Evolutionary conservation across 139 green algal species (phyloP).

Genomic region (Haematococcus sp.): DNA sequence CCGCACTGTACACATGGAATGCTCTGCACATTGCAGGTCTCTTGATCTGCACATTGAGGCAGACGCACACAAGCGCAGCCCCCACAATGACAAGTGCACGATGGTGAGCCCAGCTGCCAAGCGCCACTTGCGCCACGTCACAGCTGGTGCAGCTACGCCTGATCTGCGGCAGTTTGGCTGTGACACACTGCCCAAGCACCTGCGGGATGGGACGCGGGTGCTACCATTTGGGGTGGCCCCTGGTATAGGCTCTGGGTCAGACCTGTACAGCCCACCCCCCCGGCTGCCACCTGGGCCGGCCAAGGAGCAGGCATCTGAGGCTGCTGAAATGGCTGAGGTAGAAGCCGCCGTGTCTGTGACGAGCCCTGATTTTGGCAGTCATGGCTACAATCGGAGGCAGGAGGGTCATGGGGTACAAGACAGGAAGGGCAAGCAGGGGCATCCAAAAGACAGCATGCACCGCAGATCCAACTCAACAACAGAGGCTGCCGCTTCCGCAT

Average conservation of each 20-base stretch:
- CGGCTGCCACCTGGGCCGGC: constrained; percentile 9
- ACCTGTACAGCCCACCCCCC: background rate
- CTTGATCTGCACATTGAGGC: constrained; percentile 62
- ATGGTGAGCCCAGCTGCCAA: constrained; percentile 51
- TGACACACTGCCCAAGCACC: constrained; percentile 21
- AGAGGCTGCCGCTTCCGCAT: too few species aligned
- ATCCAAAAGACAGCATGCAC: too few species aligned
- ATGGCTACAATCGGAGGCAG: too few species aligned
- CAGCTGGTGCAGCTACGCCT: constrained; percentile 22
- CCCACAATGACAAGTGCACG: constrained; percentile 65
- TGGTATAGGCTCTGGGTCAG: background rate
- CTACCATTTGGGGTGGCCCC: background rate
- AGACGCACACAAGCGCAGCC: constrained; percentile 45
- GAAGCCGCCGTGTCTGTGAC: too few species aligned
- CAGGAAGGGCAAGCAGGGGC: too few species aligned
- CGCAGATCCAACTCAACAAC: too few species aligned
- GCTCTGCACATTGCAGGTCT: background rate
- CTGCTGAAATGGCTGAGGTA: background rate
- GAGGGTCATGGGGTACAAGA: too few species aligned
- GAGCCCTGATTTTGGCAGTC: too few species aligned
- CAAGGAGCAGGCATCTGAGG: background rate
- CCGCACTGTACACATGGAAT: too few species aligned
- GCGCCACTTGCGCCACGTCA: constrained; percentile 72
- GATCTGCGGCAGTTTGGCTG: constrained; percentile 21
- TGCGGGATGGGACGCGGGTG: background rate